Conservation (phyloP, 228 moss, liverwort and hornwort genomes). For the Sphagnum magellanicum region DNA sequence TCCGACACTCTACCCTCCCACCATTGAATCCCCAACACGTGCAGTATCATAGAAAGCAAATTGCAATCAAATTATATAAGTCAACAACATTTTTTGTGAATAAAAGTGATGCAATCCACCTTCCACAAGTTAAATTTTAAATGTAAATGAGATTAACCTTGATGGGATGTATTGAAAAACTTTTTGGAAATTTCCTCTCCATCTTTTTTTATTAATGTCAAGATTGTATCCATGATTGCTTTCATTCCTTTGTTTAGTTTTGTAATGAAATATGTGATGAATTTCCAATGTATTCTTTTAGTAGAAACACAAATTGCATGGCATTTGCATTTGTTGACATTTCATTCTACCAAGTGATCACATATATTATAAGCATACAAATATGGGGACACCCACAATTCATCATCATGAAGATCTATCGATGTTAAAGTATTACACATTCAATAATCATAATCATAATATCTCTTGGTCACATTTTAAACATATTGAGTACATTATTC, state of each 20-base stretch:
- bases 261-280: not conserved
- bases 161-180: not conserved
- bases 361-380: slow-evolving; percentile 1
- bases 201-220: too few relatives aligned
- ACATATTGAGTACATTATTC: too few relatives aligned
- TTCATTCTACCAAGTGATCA: slow-evolving; percentile 5
- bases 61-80: not conserved
- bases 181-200: not conserved
- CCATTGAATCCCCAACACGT: slow-evolving; percentile 6
- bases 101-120: too few relatives aligned
- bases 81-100: too few relatives aligned
- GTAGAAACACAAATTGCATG: not conserved
- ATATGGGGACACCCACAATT: slow-evolving; percentile 3
- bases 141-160: not conserved
- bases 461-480: too few relatives aligned
- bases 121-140: too few relatives aligned
- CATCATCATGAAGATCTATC: slow-evolving; percentile 1
- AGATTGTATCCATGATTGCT: too few relatives aligned
- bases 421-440: not conserved
- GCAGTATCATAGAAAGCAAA: not conserved
- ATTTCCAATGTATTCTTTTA: not conserved
- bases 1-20: not conserved
- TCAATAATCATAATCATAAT: too few relatives aligned
- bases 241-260: too few relatives aligned
- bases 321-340: not conserved